Evolutionary conservation across 2,329 filamentous ascomycete genomes (phyloP).

Genomic region (Aurifilum marmelostoma): DNA sequence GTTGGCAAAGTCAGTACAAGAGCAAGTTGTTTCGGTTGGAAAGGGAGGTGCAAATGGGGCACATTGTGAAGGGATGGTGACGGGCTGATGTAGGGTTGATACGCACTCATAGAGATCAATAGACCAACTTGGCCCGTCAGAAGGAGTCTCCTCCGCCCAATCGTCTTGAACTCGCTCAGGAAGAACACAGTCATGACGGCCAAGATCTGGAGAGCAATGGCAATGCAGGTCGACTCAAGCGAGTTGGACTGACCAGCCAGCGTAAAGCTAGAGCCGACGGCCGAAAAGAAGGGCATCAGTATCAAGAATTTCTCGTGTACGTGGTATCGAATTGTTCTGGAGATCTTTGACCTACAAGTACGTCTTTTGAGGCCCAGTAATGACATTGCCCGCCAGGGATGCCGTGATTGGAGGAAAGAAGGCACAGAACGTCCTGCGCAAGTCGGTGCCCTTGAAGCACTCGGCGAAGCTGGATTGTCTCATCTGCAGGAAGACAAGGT

Average conservation of each 20-base stretch:
- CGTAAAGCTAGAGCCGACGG: neutral
- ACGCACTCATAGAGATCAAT: constrained; percentile 11
- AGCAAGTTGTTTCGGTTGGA: no score
- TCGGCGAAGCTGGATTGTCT: constrained; percentile 6
- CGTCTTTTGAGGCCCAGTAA: constrained; percentile 12
- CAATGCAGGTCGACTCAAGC: constrained; percentile 10
- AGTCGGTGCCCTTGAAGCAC: constrained; percentile 4
- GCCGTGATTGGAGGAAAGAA: constrained; percentile 11
- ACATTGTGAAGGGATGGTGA: no score
- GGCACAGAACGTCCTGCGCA: constrained; percentile 6
- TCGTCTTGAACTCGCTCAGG: neutral
- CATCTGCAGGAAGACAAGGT: neutral
- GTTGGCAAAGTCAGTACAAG: neutral
- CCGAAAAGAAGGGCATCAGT: neutral
- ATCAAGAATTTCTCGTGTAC: neutral
- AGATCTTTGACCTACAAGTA: neutral
- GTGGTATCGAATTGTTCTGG: neutral
- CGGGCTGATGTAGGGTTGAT: neutral
- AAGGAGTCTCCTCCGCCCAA: constrained; percentile 5
- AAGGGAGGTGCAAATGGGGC: no score
- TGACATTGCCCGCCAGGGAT: constrained; percentile 9
- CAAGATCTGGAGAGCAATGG: constrained; percentile 9
- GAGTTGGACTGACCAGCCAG: constrained; percentile 13
- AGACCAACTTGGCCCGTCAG: constrained; percentile 2
- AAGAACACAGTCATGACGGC: constrained; percentile 8